Percentiles rank a stretch among this genome's conserved stretches.
Evolutionary conservation across 257 asterid genomes (phyloP).

Genomic region (Nicotiana otophora): DNA sequence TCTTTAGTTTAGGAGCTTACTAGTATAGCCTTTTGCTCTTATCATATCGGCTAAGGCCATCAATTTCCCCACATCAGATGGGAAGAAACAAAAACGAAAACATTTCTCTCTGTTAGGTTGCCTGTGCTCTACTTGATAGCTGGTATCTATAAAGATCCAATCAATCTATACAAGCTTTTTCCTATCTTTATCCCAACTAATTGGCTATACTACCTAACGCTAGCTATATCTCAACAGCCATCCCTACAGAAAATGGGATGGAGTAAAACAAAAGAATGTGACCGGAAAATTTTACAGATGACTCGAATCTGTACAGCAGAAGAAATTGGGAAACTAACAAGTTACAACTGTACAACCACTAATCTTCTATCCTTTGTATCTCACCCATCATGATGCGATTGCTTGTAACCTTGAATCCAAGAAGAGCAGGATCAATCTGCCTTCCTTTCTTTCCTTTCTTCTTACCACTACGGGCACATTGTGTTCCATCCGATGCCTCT

Average conservation of each 20-base stretch:
- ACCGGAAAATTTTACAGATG: neutral
- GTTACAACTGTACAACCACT: constrained; percentile 11
- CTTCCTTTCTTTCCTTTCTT: constrained; percentile 98
- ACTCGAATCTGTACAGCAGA: neutral
- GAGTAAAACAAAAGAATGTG: neutral
- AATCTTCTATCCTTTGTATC: constrained; percentile 86
- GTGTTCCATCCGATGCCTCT: constrained; percentile 37
- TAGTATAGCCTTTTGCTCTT: neutral
- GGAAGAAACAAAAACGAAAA: neutral
- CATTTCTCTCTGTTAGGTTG: neutral
- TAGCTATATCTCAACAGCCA: constrained; percentile 6
- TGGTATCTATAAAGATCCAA: neutral
- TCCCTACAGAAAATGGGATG: constrained; percentile 5
- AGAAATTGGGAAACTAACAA: neutral
- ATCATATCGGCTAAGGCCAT: neutral
- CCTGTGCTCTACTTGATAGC: neutral
- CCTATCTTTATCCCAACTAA: neutral
- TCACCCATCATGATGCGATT: constrained; percentile 99
- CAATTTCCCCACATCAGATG: neutral
- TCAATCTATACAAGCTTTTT: neutral
- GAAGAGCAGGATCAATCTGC: constrained; percentile 96
- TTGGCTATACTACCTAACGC: neutral
- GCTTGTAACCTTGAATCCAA: constrained; percentile 97
- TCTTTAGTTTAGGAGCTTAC: neutral
- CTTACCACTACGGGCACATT: constrained; percentile 52